Percentiles rank a stretch among this genome's conserved stretches.
Evolutionary conservation across 176 grass and related monocot species (phyloP).

Genomic region (Ensete ventricosum): DNA sequence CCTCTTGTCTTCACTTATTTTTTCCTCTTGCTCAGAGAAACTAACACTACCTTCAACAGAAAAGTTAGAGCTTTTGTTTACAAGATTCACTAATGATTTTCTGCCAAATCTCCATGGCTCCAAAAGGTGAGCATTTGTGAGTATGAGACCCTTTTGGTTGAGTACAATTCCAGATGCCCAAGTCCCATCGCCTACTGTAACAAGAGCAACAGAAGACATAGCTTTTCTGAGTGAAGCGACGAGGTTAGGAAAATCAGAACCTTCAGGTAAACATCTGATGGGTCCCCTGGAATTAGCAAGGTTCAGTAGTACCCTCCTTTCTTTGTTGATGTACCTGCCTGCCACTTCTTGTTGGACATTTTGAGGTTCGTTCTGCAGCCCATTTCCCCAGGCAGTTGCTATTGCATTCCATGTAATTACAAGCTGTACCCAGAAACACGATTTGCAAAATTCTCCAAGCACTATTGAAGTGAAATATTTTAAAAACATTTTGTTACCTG

Average conservation of each 20-base stretch:
- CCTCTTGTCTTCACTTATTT: constrained; percentile 7
- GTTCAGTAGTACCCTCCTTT: constrained; percentile 11
- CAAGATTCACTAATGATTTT: constrained; percentile 45
- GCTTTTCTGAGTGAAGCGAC: constrained; percentile 34
- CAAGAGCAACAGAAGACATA: constrained; percentile 72
- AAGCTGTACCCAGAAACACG: constrained; percentile 44
- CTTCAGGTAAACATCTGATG: constrained; percentile 19
- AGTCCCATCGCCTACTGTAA: constrained; percentile 57
- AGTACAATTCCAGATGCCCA: constrained; percentile 96
- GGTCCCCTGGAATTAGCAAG: constrained; percentile 12
- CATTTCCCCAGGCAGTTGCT: constrained; percentile 35
- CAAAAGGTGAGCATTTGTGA: constrained; percentile 94
- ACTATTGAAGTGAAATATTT: constrained; percentile 10
- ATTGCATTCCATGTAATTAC: constrained; percentile 84
- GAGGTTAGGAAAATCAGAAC: constrained; percentile 16
- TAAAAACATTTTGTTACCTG: constrained; percentile 34
- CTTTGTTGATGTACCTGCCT: constrained; percentile 19
- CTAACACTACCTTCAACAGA: constrained; percentile 9
- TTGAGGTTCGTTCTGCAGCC: constrained; percentile 31
- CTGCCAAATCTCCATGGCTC: constrained; percentile 95
- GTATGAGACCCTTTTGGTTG: constrained; percentile 63
- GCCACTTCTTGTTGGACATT: constrained; percentile 25
- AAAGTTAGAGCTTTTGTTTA: constrained; percentile 33
- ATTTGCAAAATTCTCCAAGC: constrained; percentile 14
- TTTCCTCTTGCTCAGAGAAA: neutral